Evolutionary conservation across 805 yeast species (phyloP).

Genomic region (Yamadazyma ubonensis): DNA sequence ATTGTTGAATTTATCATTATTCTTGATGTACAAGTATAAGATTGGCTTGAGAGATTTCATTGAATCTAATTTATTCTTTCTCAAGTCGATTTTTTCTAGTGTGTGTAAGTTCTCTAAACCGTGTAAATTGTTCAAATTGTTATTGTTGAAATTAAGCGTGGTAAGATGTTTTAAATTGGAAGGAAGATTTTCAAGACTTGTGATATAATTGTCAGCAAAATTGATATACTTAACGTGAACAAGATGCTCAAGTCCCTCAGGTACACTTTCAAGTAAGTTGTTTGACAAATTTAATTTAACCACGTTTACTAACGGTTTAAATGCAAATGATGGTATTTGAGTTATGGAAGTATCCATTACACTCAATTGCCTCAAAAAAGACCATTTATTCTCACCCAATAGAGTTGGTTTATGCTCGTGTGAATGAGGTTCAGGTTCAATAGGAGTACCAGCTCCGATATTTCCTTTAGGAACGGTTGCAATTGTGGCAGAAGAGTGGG

Average conservation of each 20-base stretch:
- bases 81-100: slow-evolving; percentile 52
- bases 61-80: slow-evolving; percentile 46
- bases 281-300: slow-evolving; percentile 56
- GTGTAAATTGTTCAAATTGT: slow-evolving; percentile 39
- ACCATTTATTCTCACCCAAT: slow-evolving; percentile 37
- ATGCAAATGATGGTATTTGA: slow-evolving; percentile 32
- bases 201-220: slow-evolving; percentile 42
- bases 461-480: background rate
- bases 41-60: slow-evolving; percentile 35
- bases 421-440: slow-evolving; percentile 14
- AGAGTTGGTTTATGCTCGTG: slow-evolving; percentile 16
- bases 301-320: slow-evolving; percentile 39
- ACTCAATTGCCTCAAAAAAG: slow-evolving; percentile 40
- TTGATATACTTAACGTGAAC: slow-evolving; percentile 46
- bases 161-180: slow-evolving; percentile 34
- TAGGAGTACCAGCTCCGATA: slow-evolving; percentile 29
- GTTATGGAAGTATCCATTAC: slow-evolving; percentile 41
- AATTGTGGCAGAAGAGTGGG: slow-evolving; percentile 15
- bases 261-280: slow-evolving; percentile 49
- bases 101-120: slow-evolving; percentile 44
- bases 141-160: slow-evolving; percentile 51
- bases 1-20: slow-evolving; percentile 34
- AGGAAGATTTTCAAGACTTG: slow-evolving; percentile 34
- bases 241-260: slow-evolving; percentile 53
- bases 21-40: slow-evolving; percentile 30